Evolutionary conservation across 140 eudicot species (phyloP).

Genomic region (Flaveria floridana): DNA sequence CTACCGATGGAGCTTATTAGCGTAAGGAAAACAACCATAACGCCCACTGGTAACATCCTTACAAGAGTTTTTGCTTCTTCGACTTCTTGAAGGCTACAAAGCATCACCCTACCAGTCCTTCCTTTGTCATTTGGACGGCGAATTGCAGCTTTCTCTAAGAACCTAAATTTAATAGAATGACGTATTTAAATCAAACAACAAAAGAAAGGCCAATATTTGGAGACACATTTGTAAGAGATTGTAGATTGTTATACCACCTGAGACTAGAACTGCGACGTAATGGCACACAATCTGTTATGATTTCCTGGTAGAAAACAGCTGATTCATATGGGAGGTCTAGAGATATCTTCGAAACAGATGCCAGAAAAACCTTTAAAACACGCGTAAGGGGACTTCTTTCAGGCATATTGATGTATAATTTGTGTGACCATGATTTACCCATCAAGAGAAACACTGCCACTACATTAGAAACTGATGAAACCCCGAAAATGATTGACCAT

Average conservation of each 20-base stretch:
- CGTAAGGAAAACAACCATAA: not conserved
- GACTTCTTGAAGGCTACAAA: slow-evolving; percentile 1
- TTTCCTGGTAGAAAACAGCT: too few species aligned
- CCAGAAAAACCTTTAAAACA: not conserved
- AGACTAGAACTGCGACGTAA: not conserved
- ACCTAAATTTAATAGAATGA: too few species aligned
- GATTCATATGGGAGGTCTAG: too few species aligned
- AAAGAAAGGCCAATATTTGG: too few species aligned
- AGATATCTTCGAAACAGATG: not conserved
- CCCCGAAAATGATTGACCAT: not conserved
- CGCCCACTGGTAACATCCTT: slow-evolving; percentile 1
- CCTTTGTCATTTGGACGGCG: not conserved
- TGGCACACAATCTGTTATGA: not conserved
- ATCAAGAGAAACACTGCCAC: not conserved
- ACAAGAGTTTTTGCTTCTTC: slow-evolving; percentile 10
- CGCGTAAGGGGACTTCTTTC: not conserved
- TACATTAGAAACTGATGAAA: not conserved
- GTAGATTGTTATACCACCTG: too few species aligned
- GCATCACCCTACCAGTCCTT: too few species aligned
- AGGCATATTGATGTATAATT: not conserved
- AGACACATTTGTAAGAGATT: too few species aligned
- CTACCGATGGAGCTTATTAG: not conserved
- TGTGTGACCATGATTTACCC: slow-evolving; percentile 13
- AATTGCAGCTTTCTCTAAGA: slow-evolving; percentile 1
- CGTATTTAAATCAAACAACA: too few species aligned